Conservation (phyloP, 2,329 filamentous ascomycete genomes). For the Hymenoscyphus fraxineus region DNA sequence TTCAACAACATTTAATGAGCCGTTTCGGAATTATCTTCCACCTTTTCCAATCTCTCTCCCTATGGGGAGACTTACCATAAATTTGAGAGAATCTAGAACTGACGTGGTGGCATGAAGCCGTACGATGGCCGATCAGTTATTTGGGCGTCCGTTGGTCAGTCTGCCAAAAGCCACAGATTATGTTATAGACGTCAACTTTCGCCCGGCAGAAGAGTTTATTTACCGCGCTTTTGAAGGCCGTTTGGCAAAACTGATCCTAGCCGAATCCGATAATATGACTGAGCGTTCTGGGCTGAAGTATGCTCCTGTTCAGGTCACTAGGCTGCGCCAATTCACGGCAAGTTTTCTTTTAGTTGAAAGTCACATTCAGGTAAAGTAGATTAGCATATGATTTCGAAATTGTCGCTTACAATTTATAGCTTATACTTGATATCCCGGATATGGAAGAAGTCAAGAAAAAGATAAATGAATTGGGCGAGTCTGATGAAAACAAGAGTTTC, state of each 20-base stretch:
- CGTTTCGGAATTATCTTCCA: too few relatives aligned
- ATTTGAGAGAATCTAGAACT: too few relatives aligned
- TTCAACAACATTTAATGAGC: too few relatives aligned
- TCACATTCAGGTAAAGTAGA: conserved; percentile 1
- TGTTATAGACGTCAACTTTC: neutral
- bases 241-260: neutral
- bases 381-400: too few relatives aligned
- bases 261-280: too few relatives aligned
- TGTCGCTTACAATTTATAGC: neutral
- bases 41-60: too few relatives aligned
- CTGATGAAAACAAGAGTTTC: too few relatives aligned
- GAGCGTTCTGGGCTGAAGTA: neutral
- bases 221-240: conserved; percentile 2
- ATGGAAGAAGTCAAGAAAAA: neutral
- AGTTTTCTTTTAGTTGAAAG: conserved; percentile 11
- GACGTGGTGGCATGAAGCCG: too few relatives aligned
- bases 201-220: neutral
- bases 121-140: too few relatives aligned
- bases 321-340: conserved; percentile 10
- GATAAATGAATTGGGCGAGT: too few relatives aligned
- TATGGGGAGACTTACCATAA: too few relatives aligned
- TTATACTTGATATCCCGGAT: neutral
- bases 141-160: conserved; percentile 1
- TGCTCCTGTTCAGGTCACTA: neutral
- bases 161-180: neutral